Evolutionary conservation across 2,329 filamentous ascomycete genomes (phyloP).

Genomic region (Fusarium sublunatum): DNA sequence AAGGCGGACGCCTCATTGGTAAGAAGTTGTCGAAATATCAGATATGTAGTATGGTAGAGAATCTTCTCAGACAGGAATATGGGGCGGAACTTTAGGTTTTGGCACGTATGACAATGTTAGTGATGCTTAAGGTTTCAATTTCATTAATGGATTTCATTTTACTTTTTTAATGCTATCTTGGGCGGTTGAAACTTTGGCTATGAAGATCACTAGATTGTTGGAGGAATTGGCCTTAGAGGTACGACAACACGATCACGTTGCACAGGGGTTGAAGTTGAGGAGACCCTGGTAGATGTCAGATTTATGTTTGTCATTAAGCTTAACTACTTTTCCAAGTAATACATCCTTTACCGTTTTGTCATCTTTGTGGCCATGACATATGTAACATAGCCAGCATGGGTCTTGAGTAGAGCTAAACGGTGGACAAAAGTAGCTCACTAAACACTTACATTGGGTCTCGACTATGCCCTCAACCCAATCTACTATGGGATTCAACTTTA

Average conservation of each 20-base stretch:
- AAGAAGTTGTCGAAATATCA: not conserved
- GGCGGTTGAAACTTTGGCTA: not conserved
- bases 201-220: not conserved
- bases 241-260: not conserved
- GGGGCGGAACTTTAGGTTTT: not conserved
- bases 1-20: not conserved
- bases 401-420: no score
- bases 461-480: no score
- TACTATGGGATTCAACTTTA: no score
- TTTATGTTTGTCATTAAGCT: slow-evolving; percentile 2
- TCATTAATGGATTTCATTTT: not conserved
- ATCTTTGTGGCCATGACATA: no score
- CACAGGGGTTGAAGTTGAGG: not conserved
- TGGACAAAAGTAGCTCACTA: no score
- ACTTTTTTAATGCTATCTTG: not conserved
- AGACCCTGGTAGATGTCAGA: not conserved
- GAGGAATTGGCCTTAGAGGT: not conserved
- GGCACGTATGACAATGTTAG: not conserved
- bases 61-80: not conserved
- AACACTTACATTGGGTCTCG: no score
- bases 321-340: not conserved
- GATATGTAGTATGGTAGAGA: not conserved
- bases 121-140: not conserved
- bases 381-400: not conserved
- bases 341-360: not conserved